Base-by-base conservation (phyloP, 108 stramenopile species). In the Cylindrotheca closterium region DNA sequence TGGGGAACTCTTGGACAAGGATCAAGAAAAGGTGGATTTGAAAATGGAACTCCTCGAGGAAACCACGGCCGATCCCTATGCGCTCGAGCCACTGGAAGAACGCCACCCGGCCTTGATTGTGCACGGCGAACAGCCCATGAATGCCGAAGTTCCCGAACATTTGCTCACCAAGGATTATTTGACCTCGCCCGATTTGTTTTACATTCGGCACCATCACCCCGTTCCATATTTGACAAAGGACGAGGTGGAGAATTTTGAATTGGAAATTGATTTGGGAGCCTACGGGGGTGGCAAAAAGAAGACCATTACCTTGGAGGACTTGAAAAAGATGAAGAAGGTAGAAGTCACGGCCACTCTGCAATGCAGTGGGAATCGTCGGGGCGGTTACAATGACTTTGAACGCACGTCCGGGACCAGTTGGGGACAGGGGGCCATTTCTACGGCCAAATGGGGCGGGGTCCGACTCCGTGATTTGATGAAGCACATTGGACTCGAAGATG, bases 291-390 rank as follows among this genome's bases (percentile, higher is more conserved):
- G 10, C 37, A 70, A 63, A 23, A 42, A 59, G 2, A 47, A 61
- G 0, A 53, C 68, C 50, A 30, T 87, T 5, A 75, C 79, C 19
- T 47, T 91, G 47, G 86, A 85, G 5, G 86, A 91, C 58, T 58
- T 91, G 51, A 85, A 82, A 63, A 66, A 77, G 5, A 63, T 91
- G 59, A 71, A 71, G 8, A 91, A 90, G 67, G 65, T 72, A 4
- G 83, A 79, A 58, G 69, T 99, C 21, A 65, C 72, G 1, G 64
- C 87, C 23, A 96, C 96, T 12, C 80, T 99, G 25, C 98, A 99
- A 74, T 99, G 98, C 76, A 92, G 88, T 70, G 98, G 98, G 0
- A 99, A 99, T 74, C 88, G 98, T 18, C 86, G 96, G 5, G 67
- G 79, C 48, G 92, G 86, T 25, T 87, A 93, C 70, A 84, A 87